Evolutionary conservation across 2,329 filamentous ascomycete genomes (phyloP), one percentile per base, ranked within the genome.

Genomic region (Lasiodiplodia hormozganensis): DNA sequence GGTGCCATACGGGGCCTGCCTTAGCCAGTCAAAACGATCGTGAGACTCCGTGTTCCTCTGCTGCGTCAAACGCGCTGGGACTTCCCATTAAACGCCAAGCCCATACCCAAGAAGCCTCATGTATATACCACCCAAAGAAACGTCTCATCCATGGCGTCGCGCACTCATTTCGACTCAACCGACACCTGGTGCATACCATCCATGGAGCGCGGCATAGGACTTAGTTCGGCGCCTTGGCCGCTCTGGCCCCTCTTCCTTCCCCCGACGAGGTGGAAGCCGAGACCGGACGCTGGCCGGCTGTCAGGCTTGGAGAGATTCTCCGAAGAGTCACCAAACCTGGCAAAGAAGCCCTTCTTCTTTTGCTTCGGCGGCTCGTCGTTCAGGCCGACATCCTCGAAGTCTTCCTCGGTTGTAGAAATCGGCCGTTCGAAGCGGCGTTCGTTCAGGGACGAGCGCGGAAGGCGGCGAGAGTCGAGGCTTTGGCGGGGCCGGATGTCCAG

Each of bases 311-410:
- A 73, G n/a, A 68, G 52, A 34, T 66, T 54, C 66, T 74, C 74
- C 47, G 71, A 72, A 66, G 77, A 79, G 69, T 94, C 91, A 65
- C 90, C 91, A 75, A 97, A 94, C 72, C 91, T 89, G 60, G 93
- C 86, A 72, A 98, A 93, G 76, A 97, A 90, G 14, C 92, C 86
- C 69, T 89, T 90, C 82, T 93, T 94, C 83, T 93, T 94, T 10
- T 81, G 82, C 31, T 77, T 82, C 25, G 77, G 82, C 70, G 87
- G 86, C 47, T 96, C 93, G 72, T 97, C 94, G 69, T 90, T 88
- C 56, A 98, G 83, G 4, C 93, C 93, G 10, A 98, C 92, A 65
- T 98, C 95, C 77, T 97, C 95, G 73, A 98, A 97, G 16, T 84
- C 85, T 75, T 96, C 92, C 74, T 96, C 93, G 52, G 88, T 86